These are phyloP conservation scores for Solanum chiquidenum DNA, from an alignment of 257 asterid genomes.

Conservation along the genomic window DNA sequence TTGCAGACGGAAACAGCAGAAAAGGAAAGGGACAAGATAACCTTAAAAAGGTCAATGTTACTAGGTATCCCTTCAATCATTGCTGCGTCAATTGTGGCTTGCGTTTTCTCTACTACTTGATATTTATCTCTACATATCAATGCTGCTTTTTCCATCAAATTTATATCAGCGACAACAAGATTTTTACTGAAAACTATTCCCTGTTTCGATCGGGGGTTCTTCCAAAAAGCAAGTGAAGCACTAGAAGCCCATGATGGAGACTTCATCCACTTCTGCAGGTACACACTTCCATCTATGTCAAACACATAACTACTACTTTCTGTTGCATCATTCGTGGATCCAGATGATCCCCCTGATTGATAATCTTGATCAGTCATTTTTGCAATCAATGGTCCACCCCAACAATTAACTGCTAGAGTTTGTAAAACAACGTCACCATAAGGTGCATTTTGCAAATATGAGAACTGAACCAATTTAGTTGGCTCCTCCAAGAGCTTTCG, in stretches of 20 bases:
- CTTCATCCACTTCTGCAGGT: constrained; percentile 83
- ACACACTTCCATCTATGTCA: constrained; percentile 85
- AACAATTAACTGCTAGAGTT: constrained; percentile 77
- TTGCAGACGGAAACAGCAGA: not conserved
- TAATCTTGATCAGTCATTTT: constrained; percentile 17
- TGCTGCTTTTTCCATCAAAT: constrained; percentile 71
- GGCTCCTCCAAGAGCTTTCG: constrained; percentile 78
- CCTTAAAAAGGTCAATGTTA: constrained; percentile 95
- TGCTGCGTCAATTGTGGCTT: constrained; percentile 92
- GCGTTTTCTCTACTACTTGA: constrained; percentile 76
- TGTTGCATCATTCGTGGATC: constrained; percentile 25
- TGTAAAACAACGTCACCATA: constrained; percentile 73
- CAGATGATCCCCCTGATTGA: constrained; percentile 12
- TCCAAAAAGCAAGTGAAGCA: constrained; percentile 77
- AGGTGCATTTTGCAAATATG: constrained; percentile 64
- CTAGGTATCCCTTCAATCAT: constrained; percentile 97
- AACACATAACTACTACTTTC: constrained; percentile 40
- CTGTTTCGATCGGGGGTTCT: constrained; percentile 23
- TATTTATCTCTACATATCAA: constrained; percentile 56
- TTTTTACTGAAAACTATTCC: constrained; percentile 75
- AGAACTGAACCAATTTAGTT: constrained; percentile 63
- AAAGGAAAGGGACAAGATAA: constrained; percentile 4
- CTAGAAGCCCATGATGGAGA: constrained; percentile 74
- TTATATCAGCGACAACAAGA: constrained; percentile 62
- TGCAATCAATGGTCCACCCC: constrained; percentile 75